A percentile compares a stretch with the other conserved stretches of the same genome.
Evolutionary conservation across 1,284 basidiomycete species (phyloP).

Genomic region (Mycena citricolor): DNA sequence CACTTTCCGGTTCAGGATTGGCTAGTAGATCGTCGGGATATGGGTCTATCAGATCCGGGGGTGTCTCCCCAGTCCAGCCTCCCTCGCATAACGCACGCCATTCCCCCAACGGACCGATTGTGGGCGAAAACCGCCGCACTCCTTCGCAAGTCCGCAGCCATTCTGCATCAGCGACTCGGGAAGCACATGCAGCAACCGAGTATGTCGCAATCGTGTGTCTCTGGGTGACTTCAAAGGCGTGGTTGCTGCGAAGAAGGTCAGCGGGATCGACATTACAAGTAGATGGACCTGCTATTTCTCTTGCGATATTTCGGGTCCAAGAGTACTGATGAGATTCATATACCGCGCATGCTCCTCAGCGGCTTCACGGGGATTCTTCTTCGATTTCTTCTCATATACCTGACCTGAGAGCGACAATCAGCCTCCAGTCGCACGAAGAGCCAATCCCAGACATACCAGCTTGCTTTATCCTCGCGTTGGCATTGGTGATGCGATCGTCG

Average conservation of each 20-base stretch:
- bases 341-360: conserved; percentile 75
- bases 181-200: conserved; percentile 59
- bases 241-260: conserved; percentile 50
- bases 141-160: conserved; percentile 73
- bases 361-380: conserved; percentile 67
- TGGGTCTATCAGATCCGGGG: conserved; percentile 28
- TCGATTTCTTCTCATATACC: conserved; percentile 73
- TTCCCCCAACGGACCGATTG: conserved; percentile 66
- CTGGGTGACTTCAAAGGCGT: conserved; percentile 60
- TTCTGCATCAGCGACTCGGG: conserved; percentile 72
- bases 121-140: conserved; percentile 62
- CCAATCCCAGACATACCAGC: conserved; percentile 47
- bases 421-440: background rate
- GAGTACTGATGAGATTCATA: conserved; percentile 66
- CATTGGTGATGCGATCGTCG: conserved; percentile 65
- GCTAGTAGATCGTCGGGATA: conserved; percentile 12
- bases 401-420: conserved; percentile 45
- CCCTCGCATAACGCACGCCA: conserved; percentile 74
- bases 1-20: conserved; percentile 14
- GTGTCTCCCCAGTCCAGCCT: conserved; percentile 61
- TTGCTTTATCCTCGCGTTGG: conserved; percentile 75
- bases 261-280: conserved; percentile 3
- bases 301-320: conserved; percentile 75
- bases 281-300: conserved; percentile 64
- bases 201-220: conserved; percentile 59